Evolutionary conservation across 257 asterid species (phyloP), one percentile per base, ranked within the genome.

Genomic region (Datura wrightii): DNA sequence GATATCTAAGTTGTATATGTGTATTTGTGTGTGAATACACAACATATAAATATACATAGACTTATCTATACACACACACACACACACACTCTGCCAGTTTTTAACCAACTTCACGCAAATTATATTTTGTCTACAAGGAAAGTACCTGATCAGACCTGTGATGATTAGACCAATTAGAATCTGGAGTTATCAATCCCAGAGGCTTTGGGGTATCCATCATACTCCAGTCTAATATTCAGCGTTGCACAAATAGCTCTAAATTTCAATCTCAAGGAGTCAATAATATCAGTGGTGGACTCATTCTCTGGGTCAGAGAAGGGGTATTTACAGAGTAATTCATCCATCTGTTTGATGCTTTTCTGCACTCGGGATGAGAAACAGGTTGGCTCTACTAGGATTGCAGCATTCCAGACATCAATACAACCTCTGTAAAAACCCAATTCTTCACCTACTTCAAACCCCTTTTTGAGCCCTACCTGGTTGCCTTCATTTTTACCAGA

Each of bases 381-480:
- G 44, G 84, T 81, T 84, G 93, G 93, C 60, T 92, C 93, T 83
- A 85, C 86, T 84, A 54, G 88, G 80, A 92, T 79, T 13, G 95
- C 93, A 5, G 97, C 89, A 86, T 16, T 91, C 97, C 95, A 91
- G 6, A 90, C 63, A 42, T 89, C 92, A 82, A 92, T 65, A 84
- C 96, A 93, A 52, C 97, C 93, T 85, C 92, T 89, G 89, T 91
- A 91, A 42, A 93, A 90, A 36, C 98, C 97, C 87, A 94, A 84
- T 88, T 93, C 94, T 79, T 90, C 91, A 44, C 95, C 97, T 54
- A 86, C 82, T 87, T 91, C 87, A 52, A 90, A 94, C 50, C 97
- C 94, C 59, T 86, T 88, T 86, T 91, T 90, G 44, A 90, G 86
- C 70, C 95, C 96, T 82, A 92, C 93, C 84, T 88, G 85, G 3